phyloP scores from a whole-genome alignment of 768 basidiomycete genomes.

The Termitomyces sp. region DNA sequence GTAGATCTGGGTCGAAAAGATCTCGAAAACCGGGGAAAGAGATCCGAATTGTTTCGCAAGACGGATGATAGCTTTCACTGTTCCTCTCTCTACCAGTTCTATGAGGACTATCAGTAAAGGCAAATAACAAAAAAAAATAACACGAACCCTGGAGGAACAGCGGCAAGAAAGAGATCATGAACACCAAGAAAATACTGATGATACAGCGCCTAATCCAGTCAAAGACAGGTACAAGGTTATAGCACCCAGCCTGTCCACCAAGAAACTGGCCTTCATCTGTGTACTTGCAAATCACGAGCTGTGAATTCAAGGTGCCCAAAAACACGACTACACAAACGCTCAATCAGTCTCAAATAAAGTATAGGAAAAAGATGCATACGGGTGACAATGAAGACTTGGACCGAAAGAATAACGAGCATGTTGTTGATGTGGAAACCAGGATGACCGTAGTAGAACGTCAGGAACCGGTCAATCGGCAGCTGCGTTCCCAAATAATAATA shows the following conservation, averaged over 20 bases:
- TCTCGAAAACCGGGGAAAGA: slow-evolving; percentile 92
- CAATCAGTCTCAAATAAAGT: slow-evolving; percentile 1
- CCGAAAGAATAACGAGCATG: slow-evolving; percentile 95
- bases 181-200: slow-evolving; percentile 97
- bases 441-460: slow-evolving; percentile 99
- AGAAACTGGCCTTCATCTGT: slow-evolving; percentile 67
- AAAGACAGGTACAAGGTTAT: slow-evolving; percentile 91
- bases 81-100: slow-evolving; percentile 97
- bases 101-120: slow-evolving; percentile 15
- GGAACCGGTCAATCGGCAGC: slow-evolving; percentile 95
- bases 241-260: slow-evolving; percentile 83
- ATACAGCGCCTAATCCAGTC: slow-evolving; percentile 96
- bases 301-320: slow-evolving; percentile 87
- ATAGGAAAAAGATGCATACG: slow-evolving; percentile 45
- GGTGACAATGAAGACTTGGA: slow-evolving; percentile 92
- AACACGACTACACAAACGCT: slow-evolving; percentile 69
- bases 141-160: slow-evolving; percentile 87
- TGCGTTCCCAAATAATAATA: slow-evolving; percentile 99
- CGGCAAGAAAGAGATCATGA: slow-evolving; percentile 94
- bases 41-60: slow-evolving; percentile 93
- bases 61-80: slow-evolving; percentile 86
- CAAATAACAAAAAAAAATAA: neutral
- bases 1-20: slow-evolving; percentile 98
- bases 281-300: slow-evolving; percentile 79
- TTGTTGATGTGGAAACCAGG: slow-evolving; percentile 99